Evolutionary conservation across 2,329 filamentous ascomycete species (phyloP).

Genomic region (Fusarium tupiense): DNA sequence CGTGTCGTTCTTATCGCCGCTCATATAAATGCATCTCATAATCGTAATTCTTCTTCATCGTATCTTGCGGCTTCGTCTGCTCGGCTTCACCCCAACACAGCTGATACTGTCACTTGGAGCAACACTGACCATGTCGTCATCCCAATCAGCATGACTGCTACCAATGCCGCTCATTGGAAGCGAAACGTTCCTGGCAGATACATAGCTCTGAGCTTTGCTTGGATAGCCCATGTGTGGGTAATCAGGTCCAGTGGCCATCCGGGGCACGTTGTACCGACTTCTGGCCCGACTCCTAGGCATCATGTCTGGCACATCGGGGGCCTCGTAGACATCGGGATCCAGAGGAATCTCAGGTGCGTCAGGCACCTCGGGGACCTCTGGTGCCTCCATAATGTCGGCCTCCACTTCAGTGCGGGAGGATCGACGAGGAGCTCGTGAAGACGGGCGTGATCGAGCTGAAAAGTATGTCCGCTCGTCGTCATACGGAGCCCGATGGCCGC

Average conservation of each 20-base stretch:
- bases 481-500: slow-evolving; percentile 37
- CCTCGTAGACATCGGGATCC: slow-evolving; percentile 28
- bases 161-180: slow-evolving; percentile 55
- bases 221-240: slow-evolving; percentile 32
- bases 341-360: slow-evolving; percentile 28
- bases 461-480: slow-evolving; percentile 55
- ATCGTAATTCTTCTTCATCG: slow-evolving; percentile 24
- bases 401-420: slow-evolving; percentile 41
- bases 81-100: slow-evolving; percentile 59
- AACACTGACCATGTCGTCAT: slow-evolving; percentile 63
- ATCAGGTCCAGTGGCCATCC: slow-evolving; percentile 30
- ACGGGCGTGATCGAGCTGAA: slow-evolving; percentile 51
- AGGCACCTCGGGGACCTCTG: slow-evolving; percentile 37
- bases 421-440: slow-evolving; percentile 36
- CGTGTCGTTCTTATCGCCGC: slow-evolving; percentile 19
- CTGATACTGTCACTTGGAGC: slow-evolving; percentile 71
- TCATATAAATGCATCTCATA: slow-evolving; percentile 13
- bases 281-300: slow-evolving; percentile 46
- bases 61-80: slow-evolving; percentile 40
- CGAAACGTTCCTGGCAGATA: slow-evolving; percentile 49
- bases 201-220: slow-evolving; percentile 39
- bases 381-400: slow-evolving; percentile 41
- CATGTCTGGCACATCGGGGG: slow-evolving; percentile 28
- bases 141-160: slow-evolving; percentile 53
- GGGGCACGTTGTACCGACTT: slow-evolving; percentile 40